These are phyloP conservation scores for Colletotrichum godetiae DNA, from an alignment of 2,329 filamentous ascomycete species.

Conservation along the genomic window DNA sequence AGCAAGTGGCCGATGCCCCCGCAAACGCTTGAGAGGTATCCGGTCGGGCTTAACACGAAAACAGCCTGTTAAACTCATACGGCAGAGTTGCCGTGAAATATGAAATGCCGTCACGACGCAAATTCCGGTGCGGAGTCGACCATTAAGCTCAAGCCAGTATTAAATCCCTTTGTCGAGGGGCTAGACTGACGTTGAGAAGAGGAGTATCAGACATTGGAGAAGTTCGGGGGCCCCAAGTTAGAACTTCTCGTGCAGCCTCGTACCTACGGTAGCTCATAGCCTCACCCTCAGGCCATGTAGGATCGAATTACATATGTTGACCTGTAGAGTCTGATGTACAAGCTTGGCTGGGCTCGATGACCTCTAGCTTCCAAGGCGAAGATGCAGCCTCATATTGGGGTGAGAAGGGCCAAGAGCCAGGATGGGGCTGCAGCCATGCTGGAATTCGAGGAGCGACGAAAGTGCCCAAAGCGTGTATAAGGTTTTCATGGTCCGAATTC, in stretches of 20 bases:
- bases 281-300: not conserved
- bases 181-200: not conserved
- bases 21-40: not conserved
- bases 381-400: not conserved
- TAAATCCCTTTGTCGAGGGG: not conserved
- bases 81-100: not conserved
- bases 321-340: not conserved
- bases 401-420: slow-evolving; percentile 2
- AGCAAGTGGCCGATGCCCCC: not conserved
- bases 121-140: not conserved
- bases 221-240: not conserved
- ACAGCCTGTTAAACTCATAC: not conserved
- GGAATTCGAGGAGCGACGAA: not conserved
- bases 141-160: not conserved
- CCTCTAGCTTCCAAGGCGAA: not conserved
- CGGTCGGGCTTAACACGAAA: not conserved
- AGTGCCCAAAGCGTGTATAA: slow-evolving; percentile 25
- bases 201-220: not conserved
- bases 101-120: not conserved
- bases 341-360: not conserved
- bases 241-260: not conserved
- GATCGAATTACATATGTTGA: not conserved
- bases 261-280: not conserved
- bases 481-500: slow-evolving; percentile 18
- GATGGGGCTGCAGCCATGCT: not conserved